phyloP scores from a whole-genome alignment of 2,329 filamentous ascomycete species.

The Ophidiomyces ophidiicola region DNA sequence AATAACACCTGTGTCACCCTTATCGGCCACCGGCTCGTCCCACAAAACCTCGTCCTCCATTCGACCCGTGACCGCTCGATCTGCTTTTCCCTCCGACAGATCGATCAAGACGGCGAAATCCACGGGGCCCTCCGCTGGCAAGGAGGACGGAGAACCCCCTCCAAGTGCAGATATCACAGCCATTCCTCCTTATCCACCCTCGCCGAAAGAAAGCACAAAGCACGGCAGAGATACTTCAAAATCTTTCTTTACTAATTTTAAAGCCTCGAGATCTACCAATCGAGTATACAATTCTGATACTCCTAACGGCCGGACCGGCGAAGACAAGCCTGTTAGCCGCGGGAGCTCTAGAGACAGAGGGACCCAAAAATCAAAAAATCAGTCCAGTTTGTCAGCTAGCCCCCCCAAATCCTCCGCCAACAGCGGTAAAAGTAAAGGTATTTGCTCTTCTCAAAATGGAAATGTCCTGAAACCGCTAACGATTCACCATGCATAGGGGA shows the following conservation, averaged over 20 bases:
- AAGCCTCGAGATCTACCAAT: slow-evolving; percentile 36
- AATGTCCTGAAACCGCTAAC: neutral
- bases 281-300: slow-evolving; percentile 32
- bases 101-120: slow-evolving; percentile 23
- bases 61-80: slow-evolving; percentile 26
- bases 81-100: slow-evolving; percentile 16
- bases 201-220: slow-evolving; percentile 29
- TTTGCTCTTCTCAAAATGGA: no score
- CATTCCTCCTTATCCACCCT: slow-evolving; percentile 36
- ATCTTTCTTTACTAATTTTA: slow-evolving; percentile 37
- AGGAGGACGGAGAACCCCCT: slow-evolving; percentile 17
- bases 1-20: slow-evolving; percentile 11
- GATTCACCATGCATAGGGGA: slow-evolving; percentile 9
- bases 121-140: slow-evolving; percentile 18
- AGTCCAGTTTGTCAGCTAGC: slow-evolving; percentile 33
- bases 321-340: slow-evolving; percentile 31
- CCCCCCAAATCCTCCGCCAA: slow-evolving; percentile 22
- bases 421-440: slow-evolving; percentile 19
- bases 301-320: slow-evolving; percentile 23
- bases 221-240: slow-evolving; percentile 35
- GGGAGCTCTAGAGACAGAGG: slow-evolving; percentile 35
- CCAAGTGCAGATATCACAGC: slow-evolving; percentile 35
- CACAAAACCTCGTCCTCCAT: slow-evolving; percentile 23
- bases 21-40: slow-evolving; percentile 13
- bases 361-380: slow-evolving; percentile 22